Percentiles rank a stretch among this genome's conserved stretches.
These are phyloP conservation scores for Funneliformis geosporum DNA, from an alignment of 192 early-diverging fungal species.

Conservation along the genomic window DNA sequence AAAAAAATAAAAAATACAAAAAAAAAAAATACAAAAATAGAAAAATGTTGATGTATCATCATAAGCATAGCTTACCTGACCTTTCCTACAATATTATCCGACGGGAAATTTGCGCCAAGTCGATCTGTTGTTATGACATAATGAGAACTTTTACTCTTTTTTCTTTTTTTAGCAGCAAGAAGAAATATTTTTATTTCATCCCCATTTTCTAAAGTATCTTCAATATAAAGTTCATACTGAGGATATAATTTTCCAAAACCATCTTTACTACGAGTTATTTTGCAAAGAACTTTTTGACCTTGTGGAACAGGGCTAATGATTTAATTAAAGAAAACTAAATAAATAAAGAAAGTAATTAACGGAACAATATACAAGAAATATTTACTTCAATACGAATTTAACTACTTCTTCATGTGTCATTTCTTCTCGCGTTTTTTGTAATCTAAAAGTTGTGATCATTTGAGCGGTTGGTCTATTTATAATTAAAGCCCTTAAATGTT, in stretches of 20 bases:
- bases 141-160: conserved; percentile 62
- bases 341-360: not conserved
- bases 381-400: conserved; percentile 32
- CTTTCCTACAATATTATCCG: conserved; percentile 42
- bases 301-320: conserved; percentile 64
- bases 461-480: conserved; percentile 27
- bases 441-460: conserved; percentile 27
- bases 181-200: conserved; percentile 53
- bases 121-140: conserved; percentile 60
- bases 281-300: conserved; percentile 66
- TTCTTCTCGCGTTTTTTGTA: conserved; percentile 22
- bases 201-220: conserved; percentile 44
- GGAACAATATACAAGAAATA: not conserved
- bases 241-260: conserved; percentile 69
- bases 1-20: conserved; percentile 4
- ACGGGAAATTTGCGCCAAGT: conserved; percentile 10
- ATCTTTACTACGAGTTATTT: conserved; percentile 62
- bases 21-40: not conserved
- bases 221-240: conserved; percentile 68
- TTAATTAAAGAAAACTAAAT: not conserved
- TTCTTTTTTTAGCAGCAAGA: conserved; percentile 68
- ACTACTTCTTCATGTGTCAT: conserved; percentile 19
- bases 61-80: conserved; percentile 38
- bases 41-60: conserved; percentile 35
- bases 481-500: conserved; percentile 18